Evolutionary conservation across 225 moss, liverwort and hornwort genomes (phyloP).

Genomic region (Lunularia cruciata): DNA sequence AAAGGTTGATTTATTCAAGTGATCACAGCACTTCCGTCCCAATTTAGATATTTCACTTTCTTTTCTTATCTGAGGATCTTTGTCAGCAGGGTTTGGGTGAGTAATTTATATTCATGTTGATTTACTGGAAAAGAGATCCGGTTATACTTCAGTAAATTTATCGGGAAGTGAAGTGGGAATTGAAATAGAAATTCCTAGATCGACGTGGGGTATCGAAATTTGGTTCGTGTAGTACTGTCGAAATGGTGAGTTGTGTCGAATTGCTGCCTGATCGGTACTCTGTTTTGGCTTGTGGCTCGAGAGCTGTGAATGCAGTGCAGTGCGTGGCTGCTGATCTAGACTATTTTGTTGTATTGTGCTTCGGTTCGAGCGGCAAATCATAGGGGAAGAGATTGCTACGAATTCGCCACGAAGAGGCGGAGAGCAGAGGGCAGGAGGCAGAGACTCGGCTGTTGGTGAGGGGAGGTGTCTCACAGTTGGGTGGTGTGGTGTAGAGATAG

Average conservation of each 20-base stretch:
- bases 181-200: no score
- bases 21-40: no score
- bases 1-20: no score
- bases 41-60: no score
- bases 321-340: not conserved
- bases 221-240: not conserved
- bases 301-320: conserved; percentile 3
- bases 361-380: not conserved
- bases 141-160: no score
- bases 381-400: conserved; percentile 10
- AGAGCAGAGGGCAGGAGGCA: no score
- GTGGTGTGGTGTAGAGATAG: not conserved
- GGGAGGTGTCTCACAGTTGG: not conserved
- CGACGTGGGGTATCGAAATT: not conserved
- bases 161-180: no score
- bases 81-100: no score
- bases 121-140: no score
- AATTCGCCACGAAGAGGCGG: not conserved
- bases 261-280: not conserved
- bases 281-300: not conserved
- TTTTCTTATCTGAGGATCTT: no score
- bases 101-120: no score
- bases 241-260: not conserved
- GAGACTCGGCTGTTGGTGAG: not conserved
- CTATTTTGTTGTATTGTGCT: not conserved